These are phyloP conservation scores for Aaosphaeria arxii DNA, from an alignment of 2,329 filamentous ascomycete genomes.

Conservation along the genomic window DNA sequence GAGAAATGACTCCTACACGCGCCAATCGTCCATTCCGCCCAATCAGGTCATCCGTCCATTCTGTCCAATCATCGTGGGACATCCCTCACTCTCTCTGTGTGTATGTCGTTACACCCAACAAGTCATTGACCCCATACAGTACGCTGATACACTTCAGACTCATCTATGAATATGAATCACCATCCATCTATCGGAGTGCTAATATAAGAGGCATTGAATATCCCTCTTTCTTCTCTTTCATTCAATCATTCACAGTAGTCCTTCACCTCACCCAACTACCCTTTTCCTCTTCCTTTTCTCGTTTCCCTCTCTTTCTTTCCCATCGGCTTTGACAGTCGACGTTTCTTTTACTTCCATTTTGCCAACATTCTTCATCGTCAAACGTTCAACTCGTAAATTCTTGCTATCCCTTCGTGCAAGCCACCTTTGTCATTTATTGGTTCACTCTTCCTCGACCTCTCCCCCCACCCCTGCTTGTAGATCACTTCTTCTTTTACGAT, in stretches of 20 bases:
- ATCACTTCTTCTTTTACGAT: too few relatives aligned
- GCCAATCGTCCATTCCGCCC: neutral
- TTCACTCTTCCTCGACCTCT: too few relatives aligned
- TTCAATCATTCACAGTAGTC: constrained; percentile 1
- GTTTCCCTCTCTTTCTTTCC: constrained; percentile 6
- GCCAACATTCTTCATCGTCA: neutral
- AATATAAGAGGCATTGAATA: too few relatives aligned
- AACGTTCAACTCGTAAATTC: neutral
- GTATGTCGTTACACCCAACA: neutral
- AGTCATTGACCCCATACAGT: neutral
- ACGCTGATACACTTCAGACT: neutral
- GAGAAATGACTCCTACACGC: neutral
- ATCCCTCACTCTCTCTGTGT: neutral
- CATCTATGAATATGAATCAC: neutral
- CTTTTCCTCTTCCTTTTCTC: neutral
- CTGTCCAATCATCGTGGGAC: too few relatives aligned
- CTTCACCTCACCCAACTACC: neutral
- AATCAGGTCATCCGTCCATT: too few relatives aligned
- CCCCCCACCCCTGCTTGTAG: too few relatives aligned
- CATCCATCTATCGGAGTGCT: too few relatives aligned
- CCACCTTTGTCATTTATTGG: too few relatives aligned
- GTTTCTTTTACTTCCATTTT: constrained; percentile 5
- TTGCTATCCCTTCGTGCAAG: neutral
- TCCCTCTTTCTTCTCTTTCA: constrained; percentile 1
- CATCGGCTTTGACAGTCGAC: constrained; percentile 9